phyloP scores from a whole-genome alignment of 768 basidiomycete species.

The Sistotremastrum suecicum region DNA sequence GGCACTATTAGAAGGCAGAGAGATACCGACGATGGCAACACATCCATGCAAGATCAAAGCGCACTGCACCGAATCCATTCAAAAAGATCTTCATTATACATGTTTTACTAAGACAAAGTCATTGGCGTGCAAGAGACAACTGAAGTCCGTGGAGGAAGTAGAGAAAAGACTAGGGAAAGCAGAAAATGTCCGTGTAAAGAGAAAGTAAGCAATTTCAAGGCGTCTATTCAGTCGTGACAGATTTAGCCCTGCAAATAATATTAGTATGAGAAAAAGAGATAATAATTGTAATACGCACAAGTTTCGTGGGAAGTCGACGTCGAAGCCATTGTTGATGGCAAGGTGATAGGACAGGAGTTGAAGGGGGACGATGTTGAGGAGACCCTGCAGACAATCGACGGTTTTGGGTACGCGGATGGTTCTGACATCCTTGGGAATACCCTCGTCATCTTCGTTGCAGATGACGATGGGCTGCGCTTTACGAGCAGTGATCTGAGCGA shows the following conservation, averaged over 20 bases:
- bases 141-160: too few species aligned
- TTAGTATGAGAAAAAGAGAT: constrained; percentile 1
- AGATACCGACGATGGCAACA: too few species aligned
- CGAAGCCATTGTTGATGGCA: constrained; percentile 89
- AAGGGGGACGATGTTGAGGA: constrained; percentile 93
- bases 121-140: too few species aligned
- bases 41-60: too few species aligned
- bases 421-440: constrained; percentile 58
- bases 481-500: constrained; percentile 93
- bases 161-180: too few species aligned
- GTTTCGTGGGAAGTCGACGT: constrained; percentile 98
- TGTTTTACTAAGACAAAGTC: too few species aligned
- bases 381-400: constrained; percentile 86
- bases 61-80: too few species aligned
- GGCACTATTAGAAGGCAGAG: too few species aligned
- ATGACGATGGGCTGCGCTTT: constrained; percentile 92
- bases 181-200: too few species aligned
- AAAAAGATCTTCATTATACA: too few species aligned
- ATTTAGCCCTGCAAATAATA: constrained; percentile 43
- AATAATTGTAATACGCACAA: constrained; percentile 38
- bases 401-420: constrained; percentile 93
- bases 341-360: constrained; percentile 94
- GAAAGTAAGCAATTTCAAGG: neutral
- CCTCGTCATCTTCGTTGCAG: constrained; percentile 85
- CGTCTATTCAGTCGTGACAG: constrained; percentile 54